Conservation (phyloP, 2,329 filamentous ascomycete species). For the Aspergillus novoparasiticus region DNA sequence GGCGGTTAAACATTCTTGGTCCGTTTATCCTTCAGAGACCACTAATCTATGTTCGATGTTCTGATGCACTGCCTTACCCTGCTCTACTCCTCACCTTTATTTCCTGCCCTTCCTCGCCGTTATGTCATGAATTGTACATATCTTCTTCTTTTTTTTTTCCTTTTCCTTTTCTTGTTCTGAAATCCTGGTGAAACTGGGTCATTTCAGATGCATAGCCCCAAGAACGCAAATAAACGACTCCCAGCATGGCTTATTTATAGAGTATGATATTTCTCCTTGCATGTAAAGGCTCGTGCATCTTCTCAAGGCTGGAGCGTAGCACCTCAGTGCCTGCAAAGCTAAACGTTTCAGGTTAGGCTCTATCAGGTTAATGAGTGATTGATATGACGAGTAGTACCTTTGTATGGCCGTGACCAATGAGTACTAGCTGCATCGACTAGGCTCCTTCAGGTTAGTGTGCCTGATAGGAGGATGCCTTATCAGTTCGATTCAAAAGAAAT, state of each 20-base stretch:
- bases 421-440: neutral
- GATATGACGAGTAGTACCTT: no score
- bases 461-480: slow-evolving; percentile 11
- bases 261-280: slow-evolving; percentile 5
- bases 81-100: neutral
- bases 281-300: neutral
- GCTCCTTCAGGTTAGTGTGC: slow-evolving; percentile 6
- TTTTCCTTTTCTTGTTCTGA: neutral
- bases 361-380: no score
- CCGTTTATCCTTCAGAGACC: neutral
- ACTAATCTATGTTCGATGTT: neutral
- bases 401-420: neutral
- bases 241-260: slow-evolving; percentile 14
- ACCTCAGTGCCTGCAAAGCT: no score
- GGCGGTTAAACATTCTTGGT: neutral
- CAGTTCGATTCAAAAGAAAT: slow-evolving; percentile 6
- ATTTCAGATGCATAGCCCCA: slow-evolving; percentile 7
- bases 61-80: neutral
- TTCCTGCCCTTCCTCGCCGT: slow-evolving; percentile 11
- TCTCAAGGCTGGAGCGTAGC: no score
- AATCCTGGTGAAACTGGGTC: slow-evolving; percentile 6
- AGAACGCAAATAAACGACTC: slow-evolving; percentile 29
- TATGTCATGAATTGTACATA: slow-evolving; percentile 39
- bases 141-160: slow-evolving; percentile 15
- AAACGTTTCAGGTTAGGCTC: no score